Evolutionary conservation across 352 stramenopile genomes (phyloP).

Genomic region (Pythium aristosporum): DNA sequence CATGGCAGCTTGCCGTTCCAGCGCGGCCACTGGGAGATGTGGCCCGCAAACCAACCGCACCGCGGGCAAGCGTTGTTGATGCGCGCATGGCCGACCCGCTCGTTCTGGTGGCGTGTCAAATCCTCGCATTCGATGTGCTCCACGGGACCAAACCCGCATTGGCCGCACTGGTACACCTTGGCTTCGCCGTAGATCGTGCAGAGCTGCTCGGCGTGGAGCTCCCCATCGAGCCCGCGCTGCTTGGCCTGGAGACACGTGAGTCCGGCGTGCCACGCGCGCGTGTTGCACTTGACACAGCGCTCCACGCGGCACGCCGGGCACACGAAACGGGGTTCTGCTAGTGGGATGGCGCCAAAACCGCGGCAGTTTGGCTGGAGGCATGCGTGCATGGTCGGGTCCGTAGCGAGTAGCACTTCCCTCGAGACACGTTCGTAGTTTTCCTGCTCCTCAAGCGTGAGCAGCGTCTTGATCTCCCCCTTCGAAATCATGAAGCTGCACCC

Average conservation of each 20-base stretch:
- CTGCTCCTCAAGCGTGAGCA: conserved; percentile 13
- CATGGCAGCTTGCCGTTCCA: conserved; percentile 22
- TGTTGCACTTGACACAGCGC: conserved; percentile 27
- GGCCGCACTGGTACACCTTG: conserved; percentile 17
- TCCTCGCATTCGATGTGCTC: conserved; percentile 4
- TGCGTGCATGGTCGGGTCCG: neutral
- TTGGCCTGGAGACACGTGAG: conserved; percentile 23
- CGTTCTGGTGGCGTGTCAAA: conserved; percentile 9
- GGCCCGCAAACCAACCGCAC: conserved; percentile 15
- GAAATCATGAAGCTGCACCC: conserved; percentile 5
- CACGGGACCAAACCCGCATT: conserved; percentile 11
- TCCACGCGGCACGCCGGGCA: conserved; percentile 20
- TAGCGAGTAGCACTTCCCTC: neutral
- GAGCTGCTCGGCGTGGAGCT: conserved; percentile 25
- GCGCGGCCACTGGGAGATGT: conserved; percentile 16
- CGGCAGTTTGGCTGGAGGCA: conserved; percentile 13
- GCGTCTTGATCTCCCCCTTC: conserved; percentile 2
- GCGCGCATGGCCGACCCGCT: neutral
- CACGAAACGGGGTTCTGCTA: conserved; percentile 18
- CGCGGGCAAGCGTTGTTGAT: conserved; percentile 20
- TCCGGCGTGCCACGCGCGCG: conserved; percentile 22
- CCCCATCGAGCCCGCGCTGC: conserved; percentile 14
- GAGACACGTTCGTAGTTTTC: conserved; percentile 12
- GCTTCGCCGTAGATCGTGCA: conserved; percentile 14
- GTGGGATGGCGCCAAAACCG: conserved; percentile 3